A percentile compares a stretch with the other conserved stretches of the same genome.
These are phyloP conservation scores for Salvia hispanica DNA, from an alignment of 257 asterid species.

Conservation along the genomic window DNA sequence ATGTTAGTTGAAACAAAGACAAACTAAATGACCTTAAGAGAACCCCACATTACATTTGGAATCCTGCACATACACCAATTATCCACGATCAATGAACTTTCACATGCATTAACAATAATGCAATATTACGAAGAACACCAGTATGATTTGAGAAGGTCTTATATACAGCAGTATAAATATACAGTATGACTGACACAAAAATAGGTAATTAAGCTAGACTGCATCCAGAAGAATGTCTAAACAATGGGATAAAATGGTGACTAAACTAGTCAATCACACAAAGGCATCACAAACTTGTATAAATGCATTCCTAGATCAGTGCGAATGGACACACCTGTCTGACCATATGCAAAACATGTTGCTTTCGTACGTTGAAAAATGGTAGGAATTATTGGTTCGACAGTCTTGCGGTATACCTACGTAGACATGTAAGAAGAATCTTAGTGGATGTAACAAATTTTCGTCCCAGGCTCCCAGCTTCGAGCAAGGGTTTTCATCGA, in stretches of 20 bases:
- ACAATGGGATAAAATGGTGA: background rate
- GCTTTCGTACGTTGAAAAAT: slow-evolving; percentile 97
- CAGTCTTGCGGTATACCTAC: slow-evolving; percentile 89
- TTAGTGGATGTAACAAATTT: slow-evolving; percentile 23
- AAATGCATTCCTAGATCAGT: slow-evolving; percentile 11
- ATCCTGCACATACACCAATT: slow-evolving; percentile 4
- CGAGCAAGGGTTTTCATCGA: slow-evolving; percentile 1
- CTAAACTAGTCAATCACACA: background rate
- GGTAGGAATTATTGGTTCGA: slow-evolving; percentile 93
- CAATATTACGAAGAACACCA: slow-evolving; percentile 3
- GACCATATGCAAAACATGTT: slow-evolving; percentile 97
- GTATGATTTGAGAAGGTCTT: background rate
- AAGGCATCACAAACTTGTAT: background rate
- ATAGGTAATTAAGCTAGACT: background rate
- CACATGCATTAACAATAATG: background rate
- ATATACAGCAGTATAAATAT: background rate
- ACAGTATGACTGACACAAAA: slow-evolving; percentile 1
- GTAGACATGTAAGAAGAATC: slow-evolving; percentile 33
- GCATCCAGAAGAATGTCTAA: slow-evolving; percentile 13
- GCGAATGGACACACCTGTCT: slow-evolving; percentile 63
- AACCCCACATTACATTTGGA: slow-evolving; percentile 1
- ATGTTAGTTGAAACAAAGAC: background rate
- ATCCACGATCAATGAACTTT: background rate
- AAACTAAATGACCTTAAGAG: background rate
- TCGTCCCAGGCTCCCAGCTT: background rate